Base-by-base conservation (phyloP, 169 alveolate species). In the Plasmodium coatneyi region DNA sequence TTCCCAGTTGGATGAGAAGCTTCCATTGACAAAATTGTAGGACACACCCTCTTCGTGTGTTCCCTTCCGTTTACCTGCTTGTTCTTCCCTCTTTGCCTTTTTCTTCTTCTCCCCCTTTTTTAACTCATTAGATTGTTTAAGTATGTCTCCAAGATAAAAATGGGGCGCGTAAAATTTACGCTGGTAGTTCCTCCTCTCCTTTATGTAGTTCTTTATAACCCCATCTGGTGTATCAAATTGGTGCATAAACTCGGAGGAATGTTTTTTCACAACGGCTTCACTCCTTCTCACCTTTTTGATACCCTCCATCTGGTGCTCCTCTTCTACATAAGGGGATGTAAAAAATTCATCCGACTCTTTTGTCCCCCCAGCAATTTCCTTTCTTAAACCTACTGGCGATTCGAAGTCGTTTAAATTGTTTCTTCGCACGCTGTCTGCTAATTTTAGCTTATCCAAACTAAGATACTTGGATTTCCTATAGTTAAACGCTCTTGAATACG, bases 231-330 rank as follows among this genome's bases (percentile, higher is more conserved):
- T 80, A 36, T 80, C 71, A 70, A 41, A 49, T 41, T 41, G 56
- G 25, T 22, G 78, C 22, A 56, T 79, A 34, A 72, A 84, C 2
- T 74, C 66, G n/a, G 82, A 60, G 34, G 94, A 94, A 71, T 34
- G 96, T 22, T 94, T 96, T 52, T 90, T 95, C 95, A 60, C n/a
- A 28, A 22, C 72, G 82, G 56, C 49, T 60, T 34, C 34, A 41
- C 46, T 32, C n/a, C 66, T 36, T 76, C 30, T 83, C 30, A 10
- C 41, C 30, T 74, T 12, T 86, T 86, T 49, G 36, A 54, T 32
- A 36, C 43, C 46, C 32, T 25, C 71, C n/a, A 22, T 41, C 41
- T 22, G 32, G 28, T 80, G 19, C 46, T 30, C 28, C 32, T 86
- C 80, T 30, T 34, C 28, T 25, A 19, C 49, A 86, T 76, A 86